A percentile compares a stretch with the other conserved stretches of the same genome.
These are phyloP conservation scores for Saccharomycopsis malanga DNA, from an alignment of 805 yeast genomes.

Conservation along the genomic window DNA sequence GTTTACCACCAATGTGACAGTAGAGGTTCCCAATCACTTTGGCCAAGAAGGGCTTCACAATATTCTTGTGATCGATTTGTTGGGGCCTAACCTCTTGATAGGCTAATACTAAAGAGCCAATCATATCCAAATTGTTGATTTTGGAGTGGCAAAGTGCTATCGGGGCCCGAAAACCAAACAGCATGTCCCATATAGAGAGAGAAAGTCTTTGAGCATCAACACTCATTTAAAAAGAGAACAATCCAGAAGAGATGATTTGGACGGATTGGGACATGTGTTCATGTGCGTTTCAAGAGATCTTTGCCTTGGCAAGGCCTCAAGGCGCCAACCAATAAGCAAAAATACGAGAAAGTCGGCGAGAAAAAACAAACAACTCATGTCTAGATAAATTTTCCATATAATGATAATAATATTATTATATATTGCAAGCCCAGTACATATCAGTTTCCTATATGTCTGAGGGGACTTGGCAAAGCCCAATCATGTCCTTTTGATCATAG, in stretches of 20 bases:
- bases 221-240: constrained; percentile 86
- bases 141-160: constrained; percentile 83
- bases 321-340: constrained; percentile 78
- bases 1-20: no score
- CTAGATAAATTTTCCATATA: no score
- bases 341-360: constrained; percentile 79
- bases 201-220: constrained; percentile 71
- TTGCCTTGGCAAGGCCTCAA: constrained; percentile 86
- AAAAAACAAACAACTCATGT: constrained; percentile 67
- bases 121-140: constrained; percentile 67
- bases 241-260: constrained; percentile 76
- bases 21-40: constrained; percentile 75
- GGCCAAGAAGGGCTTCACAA: constrained; percentile 83
- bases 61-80: constrained; percentile 65
- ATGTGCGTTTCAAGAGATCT: constrained; percentile 73
- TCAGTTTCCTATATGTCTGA: no score
- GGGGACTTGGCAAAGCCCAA: no score
- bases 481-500: no score
- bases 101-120: constrained; percentile 60
- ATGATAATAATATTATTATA: no score
- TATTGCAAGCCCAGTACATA: no score
- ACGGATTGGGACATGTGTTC: constrained; percentile 75
- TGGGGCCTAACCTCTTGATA: constrained; percentile 74
- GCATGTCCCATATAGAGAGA: constrained; percentile 77
- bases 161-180: constrained; percentile 73